Conservation (phyloP, 208 protist species). For the Trypanosoma platydactyli region DNA sequence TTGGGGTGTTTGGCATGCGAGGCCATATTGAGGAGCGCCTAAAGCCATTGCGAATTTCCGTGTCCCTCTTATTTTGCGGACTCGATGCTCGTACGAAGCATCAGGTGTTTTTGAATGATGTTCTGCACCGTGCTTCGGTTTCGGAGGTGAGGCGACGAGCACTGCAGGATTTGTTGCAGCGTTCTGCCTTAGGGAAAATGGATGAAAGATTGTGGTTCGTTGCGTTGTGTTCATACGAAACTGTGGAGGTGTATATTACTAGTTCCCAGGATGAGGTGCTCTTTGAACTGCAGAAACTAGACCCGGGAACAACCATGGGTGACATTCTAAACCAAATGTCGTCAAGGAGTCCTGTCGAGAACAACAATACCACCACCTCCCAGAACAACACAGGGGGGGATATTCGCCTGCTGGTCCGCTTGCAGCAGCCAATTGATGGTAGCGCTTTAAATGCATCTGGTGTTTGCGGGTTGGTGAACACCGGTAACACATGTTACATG, state of each 20-base stretch:
- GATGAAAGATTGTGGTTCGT: slow-evolving; percentile 36
- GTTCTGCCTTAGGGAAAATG: neutral
- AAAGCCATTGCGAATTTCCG: slow-evolving; percentile 2
- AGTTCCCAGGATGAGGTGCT: neutral
- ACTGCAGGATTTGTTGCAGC: neutral
- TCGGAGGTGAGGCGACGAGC: slow-evolving; percentile 18
- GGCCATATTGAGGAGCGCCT: slow-evolving; percentile 29
- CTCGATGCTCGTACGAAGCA: neutral
- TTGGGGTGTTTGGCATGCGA: slow-evolving; percentile 45
- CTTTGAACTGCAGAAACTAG: neutral
- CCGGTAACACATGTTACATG: slow-evolving; percentile 94
- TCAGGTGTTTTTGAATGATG: neutral
- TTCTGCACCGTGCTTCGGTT: slow-evolving; percentile 18
- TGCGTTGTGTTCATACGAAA: slow-evolving; percentile 22
- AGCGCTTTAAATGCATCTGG: slow-evolving; percentile 28
- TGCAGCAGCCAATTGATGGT: neutral
- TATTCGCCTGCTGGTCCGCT: slow-evolving; percentile 2
- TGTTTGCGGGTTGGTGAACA: slow-evolving; percentile 82
- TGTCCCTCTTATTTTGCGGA: slow-evolving; percentile 21
- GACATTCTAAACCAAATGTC: neutral
- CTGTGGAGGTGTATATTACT: slow-evolving; percentile 3
- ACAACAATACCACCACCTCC: neutral
- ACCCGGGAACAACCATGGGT: slow-evolving; percentile 1
- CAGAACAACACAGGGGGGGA: neutral
- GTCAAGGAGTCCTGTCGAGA: neutral